Percentiles rank a stretch among this genome's conserved stretches.
Evolutionary conservation across 129 eudicot genomes (phyloP).

Genomic region (Cynara cardunculus): DNA sequence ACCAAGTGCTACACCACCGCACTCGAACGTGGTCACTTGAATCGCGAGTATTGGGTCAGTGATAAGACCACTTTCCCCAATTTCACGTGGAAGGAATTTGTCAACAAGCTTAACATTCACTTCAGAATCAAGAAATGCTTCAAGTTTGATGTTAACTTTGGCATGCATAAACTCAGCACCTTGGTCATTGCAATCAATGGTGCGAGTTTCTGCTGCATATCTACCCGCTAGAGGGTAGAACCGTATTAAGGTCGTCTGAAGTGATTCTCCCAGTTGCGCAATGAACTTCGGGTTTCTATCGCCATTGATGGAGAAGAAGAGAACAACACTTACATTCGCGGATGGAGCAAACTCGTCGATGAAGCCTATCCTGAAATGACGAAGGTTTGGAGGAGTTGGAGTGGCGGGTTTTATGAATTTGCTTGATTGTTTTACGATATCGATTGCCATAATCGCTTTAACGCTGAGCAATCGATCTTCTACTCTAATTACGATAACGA

Average conservation of each 20-base stretch:
- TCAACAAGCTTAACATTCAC: background rate
- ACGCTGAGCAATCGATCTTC: background rate
- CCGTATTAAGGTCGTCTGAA: background rate
- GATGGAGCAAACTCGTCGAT: background rate
- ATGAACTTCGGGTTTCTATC: background rate
- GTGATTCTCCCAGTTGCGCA: background rate
- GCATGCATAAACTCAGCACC: background rate
- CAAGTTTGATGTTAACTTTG: background rate
- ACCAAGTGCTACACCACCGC: slow-evolving; percentile 29
- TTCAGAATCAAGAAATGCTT: background rate
- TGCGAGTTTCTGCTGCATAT: background rate
- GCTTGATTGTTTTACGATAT: background rate
- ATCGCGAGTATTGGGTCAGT: slow-evolving; percentile 8
- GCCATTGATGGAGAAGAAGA: background rate
- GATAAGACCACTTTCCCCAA: background rate
- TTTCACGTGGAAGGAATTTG: slow-evolving; percentile 7
- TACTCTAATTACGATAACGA: too few relatives aligned
- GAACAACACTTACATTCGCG: background rate
- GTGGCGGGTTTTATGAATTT: background rate
- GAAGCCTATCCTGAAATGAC: background rate
- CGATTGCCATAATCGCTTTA: background rate
- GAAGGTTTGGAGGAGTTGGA: background rate
- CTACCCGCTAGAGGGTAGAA: background rate
- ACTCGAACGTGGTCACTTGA: slow-evolving; percentile 24
- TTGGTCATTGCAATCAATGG: background rate